Percentiles rank a stretch among this genome's conserved stretches.
phyloP scores from a whole-genome alignment of 163 green algal genomes.

The Scenedesmus sp. region DNA sequence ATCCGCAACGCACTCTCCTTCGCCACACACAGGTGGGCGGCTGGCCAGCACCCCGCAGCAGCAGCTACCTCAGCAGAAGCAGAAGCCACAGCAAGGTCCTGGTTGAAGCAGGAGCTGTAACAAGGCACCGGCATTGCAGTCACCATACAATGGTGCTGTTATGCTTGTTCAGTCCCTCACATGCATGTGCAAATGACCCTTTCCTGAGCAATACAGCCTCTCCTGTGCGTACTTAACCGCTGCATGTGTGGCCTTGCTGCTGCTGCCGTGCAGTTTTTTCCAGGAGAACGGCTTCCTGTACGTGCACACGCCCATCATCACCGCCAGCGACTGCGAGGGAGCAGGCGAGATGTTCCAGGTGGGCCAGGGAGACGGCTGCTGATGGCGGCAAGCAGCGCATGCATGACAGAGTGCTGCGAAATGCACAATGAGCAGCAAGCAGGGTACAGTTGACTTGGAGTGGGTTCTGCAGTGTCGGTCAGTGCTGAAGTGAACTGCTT shows the following conservation, averaged over 20 bases:
- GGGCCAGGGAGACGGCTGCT: not conserved
- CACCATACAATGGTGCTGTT: not conserved
- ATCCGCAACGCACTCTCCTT: slow-evolving; percentile 96
- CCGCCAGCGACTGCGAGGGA: slow-evolving; percentile 96
- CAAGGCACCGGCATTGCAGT: slow-evolving; percentile 36
- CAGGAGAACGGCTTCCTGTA: slow-evolving; percentile 96
- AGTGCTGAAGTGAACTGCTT: not conserved
- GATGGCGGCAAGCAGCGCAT: too few relatives aligned
- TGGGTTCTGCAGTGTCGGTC: not conserved
- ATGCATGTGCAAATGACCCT: too few relatives aligned
- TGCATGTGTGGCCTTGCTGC: too few relatives aligned
- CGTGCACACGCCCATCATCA: slow-evolving; percentile 99
- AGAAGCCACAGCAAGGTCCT: not conserved
- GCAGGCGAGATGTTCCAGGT: slow-evolving; percentile 99
- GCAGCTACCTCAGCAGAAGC: not conserved
- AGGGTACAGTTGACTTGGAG: too few relatives aligned
- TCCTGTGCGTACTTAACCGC: too few relatives aligned
- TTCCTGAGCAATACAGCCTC: too few relatives aligned
- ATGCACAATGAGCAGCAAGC: not conserved
- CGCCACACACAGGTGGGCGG: slow-evolving; percentile 86
- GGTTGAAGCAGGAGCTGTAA: too few relatives aligned
- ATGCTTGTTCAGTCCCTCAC: not conserved
- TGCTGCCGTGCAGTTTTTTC: slow-evolving; percentile 42
- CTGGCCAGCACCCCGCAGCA: slow-evolving; percentile 66
- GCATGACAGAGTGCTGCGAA: too few relatives aligned